A percentile compares a stretch with the other conserved stretches of the same genome.
Evolutionary conservation across 805 yeast genomes (phyloP).

Genomic region (Kluyveromyces siamensis): DNA sequence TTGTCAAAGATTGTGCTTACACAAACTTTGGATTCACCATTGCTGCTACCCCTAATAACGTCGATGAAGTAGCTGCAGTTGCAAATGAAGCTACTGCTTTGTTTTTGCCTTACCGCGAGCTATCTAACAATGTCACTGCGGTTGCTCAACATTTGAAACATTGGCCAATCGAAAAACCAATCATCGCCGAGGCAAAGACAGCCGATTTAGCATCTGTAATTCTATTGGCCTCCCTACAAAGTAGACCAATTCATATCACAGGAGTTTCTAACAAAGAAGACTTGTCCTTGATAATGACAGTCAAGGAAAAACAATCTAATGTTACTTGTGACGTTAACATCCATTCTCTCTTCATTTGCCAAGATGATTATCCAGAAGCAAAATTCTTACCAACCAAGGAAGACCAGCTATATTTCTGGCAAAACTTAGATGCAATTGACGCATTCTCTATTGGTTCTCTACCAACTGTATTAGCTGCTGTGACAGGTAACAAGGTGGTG

Average conservation of each 20-base stretch:
- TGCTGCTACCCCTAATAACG: constrained; percentile 71
- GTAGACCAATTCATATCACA: constrained; percentile 78
- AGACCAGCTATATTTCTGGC: constrained; percentile 82
- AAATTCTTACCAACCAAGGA: constrained; percentile 67
- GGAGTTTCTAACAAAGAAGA: constrained; percentile 77
- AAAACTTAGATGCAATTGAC: constrained; percentile 60
- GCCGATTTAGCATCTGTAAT: constrained; percentile 90
- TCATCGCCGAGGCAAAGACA: constrained; percentile 85
- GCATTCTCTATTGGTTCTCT: constrained; percentile 78
- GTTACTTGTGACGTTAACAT: constrained; percentile 90
- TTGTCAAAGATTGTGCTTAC: constrained; percentile 50
- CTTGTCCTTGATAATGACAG: constrained; percentile 72
- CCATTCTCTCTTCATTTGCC: constrained; percentile 66
- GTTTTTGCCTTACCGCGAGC: constrained; percentile 71
- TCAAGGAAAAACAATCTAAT: constrained; percentile 69
- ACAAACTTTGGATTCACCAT: constrained; percentile 78
- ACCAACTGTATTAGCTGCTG: constrained; percentile 65
- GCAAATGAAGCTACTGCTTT: constrained; percentile 65
- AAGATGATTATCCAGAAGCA: constrained; percentile 63
- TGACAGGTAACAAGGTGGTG: constrained; percentile 47
- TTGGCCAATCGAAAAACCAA: constrained; percentile 81
- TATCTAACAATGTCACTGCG: constrained; percentile 62
- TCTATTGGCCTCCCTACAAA: constrained; percentile 80
- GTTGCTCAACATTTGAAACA: constrained; percentile 69
- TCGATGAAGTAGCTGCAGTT: constrained; percentile 50